phyloP scores from a whole-genome alignment of 192 early-diverging fungal species.

The Nowakowskiella sp. region DNA sequence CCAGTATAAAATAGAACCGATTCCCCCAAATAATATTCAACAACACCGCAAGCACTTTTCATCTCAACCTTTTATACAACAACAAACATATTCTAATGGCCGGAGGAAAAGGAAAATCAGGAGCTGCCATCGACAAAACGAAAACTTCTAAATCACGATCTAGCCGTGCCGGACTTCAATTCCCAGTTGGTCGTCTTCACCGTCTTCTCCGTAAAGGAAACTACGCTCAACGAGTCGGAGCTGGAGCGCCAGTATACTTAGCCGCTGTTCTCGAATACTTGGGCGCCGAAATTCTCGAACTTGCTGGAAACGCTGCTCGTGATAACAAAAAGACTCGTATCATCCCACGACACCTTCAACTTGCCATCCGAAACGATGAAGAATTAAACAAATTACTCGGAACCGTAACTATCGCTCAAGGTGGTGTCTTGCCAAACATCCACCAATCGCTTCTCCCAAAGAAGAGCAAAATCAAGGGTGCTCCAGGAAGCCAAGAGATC shows the following conservation, averaged over 20 bases:
- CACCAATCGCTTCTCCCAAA: conserved; percentile 75
- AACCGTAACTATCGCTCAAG: conserved; percentile 86
- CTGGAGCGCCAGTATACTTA: conserved; percentile 89
- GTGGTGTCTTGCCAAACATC: conserved; percentile 87
- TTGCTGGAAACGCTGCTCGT: conserved; percentile 91
- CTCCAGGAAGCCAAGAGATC: background rate
- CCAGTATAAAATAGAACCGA: conserved; percentile 15
- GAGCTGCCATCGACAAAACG: conserved; percentile 9
- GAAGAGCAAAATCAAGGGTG: conserved; percentile 60
- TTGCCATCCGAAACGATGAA: conserved; percentile 94
- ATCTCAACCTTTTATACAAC: conserved; percentile 7
- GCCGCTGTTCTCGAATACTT: conserved; percentile 95
- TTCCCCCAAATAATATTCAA: background rate
- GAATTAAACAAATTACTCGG: conserved; percentile 87
- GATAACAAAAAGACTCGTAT: conserved; percentile 95
- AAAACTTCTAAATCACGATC: conserved; percentile 64
- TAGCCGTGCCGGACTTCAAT: conserved; percentile 86
- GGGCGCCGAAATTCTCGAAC: conserved; percentile 91
- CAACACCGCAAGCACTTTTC: conserved; percentile 7
- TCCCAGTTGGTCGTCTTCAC: conserved; percentile 96
- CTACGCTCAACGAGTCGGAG: conserved; percentile 88
- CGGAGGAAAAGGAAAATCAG: conserved; percentile 39
- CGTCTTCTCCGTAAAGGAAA: conserved; percentile 88
- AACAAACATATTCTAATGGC: conserved; percentile 16
- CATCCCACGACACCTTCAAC: conserved; percentile 89